These are phyloP conservation scores for Podaxis sp. DNA, from an alignment of 768 basidiomycete species.

Conservation along the genomic window DNA sequence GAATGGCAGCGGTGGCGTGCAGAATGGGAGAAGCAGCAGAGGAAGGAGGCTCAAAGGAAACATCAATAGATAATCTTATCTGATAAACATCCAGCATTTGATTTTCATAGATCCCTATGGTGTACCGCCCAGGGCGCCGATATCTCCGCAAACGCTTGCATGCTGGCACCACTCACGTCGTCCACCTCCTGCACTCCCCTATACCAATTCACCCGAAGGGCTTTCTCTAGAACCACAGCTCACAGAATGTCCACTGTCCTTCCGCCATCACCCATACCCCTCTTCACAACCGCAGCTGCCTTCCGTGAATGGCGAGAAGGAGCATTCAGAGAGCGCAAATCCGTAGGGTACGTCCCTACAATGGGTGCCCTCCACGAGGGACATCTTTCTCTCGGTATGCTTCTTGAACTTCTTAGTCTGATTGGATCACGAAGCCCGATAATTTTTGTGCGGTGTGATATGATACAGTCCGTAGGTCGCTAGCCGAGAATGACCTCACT, in stretches of 20 bases:
- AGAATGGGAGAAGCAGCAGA: constrained; percentile 44
- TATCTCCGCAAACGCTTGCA: not conserved
- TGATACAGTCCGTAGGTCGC: constrained; percentile 67
- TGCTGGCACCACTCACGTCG: not conserved
- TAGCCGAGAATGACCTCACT: constrained; percentile 77
- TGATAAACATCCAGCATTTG: not conserved
- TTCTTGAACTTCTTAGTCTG: constrained; percentile 2
- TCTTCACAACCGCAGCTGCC: constrained; percentile 54
- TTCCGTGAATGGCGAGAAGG: constrained; percentile 72
- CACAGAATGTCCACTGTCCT: constrained; percentile 17
- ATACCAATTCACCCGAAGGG: not conserved
- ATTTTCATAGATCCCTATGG: not conserved
- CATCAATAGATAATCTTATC: not conserved
- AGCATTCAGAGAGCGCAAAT: constrained; percentile 52
- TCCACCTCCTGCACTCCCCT: not conserved
- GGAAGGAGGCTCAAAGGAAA: not conserved
- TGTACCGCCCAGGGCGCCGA: not conserved
- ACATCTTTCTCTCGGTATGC: constrained; percentile 83
- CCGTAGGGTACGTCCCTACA: constrained; percentile 93
- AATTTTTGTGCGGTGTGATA: not conserved
- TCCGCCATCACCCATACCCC: constrained; percentile 35
- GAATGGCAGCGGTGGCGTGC: constrained; percentile 68
- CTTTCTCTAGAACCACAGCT: constrained; percentile 6
- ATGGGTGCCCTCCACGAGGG: constrained; percentile 98
- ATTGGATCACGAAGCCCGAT: not conserved